Evolutionary conservation across 2,329 filamentous ascomycete species (phyloP).

Genomic region (Coleophoma crateriformis): DNA sequence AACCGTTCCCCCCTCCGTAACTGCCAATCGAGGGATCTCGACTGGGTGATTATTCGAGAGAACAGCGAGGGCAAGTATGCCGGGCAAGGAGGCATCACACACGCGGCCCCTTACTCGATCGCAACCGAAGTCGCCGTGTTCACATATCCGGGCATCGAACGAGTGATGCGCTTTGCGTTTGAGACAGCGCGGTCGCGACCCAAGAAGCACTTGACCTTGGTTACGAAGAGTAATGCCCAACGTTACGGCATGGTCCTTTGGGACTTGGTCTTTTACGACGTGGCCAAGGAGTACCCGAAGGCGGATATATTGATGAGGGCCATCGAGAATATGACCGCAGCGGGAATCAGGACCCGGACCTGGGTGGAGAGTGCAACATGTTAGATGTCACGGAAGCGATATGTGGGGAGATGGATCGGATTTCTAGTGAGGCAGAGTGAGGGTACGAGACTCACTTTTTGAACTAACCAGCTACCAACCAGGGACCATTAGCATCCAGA

Average conservation of each 20-base stretch:
- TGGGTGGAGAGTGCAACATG: conserved; percentile 42
- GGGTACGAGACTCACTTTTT: no score
- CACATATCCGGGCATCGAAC: conserved; percentile 49
- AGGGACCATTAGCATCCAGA: conserved; percentile 20
- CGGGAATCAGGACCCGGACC: conserved; percentile 43
- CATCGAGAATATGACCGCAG: conserved; percentile 45
- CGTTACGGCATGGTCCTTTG: conserved; percentile 60
- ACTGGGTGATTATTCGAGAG: conserved; percentile 60
- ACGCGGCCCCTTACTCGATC: conserved; percentile 49
- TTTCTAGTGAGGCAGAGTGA: no score
- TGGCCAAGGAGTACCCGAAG: conserved; percentile 48
- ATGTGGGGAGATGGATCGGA: no score
- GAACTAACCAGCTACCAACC: conserved; percentile 42
- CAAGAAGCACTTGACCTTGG: conserved; percentile 52
- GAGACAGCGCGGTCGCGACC: conserved; percentile 44
- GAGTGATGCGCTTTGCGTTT: conserved; percentile 56
- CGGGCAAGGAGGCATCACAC: conserved; percentile 45
- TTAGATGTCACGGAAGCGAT: no score
- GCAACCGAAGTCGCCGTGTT: conserved; percentile 57
- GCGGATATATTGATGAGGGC: conserved; percentile 40
- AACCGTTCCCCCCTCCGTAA: conserved; percentile 46
- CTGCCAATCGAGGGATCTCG: conserved; percentile 37
- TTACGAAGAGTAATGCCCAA: conserved; percentile 59
- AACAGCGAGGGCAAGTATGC: conserved; percentile 61
- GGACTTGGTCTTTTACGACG: conserved; percentile 50